These are phyloP conservation scores for Trichoderma simmonsii DNA, from an alignment of 2,329 filamentous ascomycete genomes.

Conservation along the genomic window DNA sequence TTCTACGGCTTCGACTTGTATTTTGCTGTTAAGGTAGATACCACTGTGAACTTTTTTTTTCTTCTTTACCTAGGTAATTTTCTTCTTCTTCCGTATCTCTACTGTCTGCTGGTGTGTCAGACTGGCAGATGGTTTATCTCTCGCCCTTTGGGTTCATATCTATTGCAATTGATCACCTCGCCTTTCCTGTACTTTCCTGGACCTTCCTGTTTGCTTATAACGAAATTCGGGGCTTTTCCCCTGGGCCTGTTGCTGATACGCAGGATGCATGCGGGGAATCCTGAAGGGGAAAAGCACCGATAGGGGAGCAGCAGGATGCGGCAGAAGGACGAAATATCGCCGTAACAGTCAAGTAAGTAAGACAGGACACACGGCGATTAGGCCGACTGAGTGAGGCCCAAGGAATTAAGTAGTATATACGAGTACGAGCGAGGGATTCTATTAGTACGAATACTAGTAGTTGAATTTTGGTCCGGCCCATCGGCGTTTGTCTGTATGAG, in stretches of 20 bases:
- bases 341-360: neutral
- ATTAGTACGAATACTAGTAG: neutral
- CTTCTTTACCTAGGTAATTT: neutral
- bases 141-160: neutral
- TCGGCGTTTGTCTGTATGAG: neutral
- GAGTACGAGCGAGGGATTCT: neutral
- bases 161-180: neutral
- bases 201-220: neutral
- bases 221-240: neutral
- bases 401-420: neutral
- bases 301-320: neutral
- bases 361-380: neutral
- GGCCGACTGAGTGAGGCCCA: neutral
- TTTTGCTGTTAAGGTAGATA: slow-evolving; percentile 13
- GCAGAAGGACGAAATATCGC: neutral
- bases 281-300: slow-evolving; percentile 5
- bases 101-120: neutral
- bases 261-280: neutral
- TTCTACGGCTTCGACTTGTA: slow-evolving; percentile 14
- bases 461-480: neutral
- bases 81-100: neutral
- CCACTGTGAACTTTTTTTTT: slow-evolving; percentile 9
- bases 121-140: neutral
- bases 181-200: neutral
- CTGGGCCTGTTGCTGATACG: neutral